phyloP scores from a whole-genome alignment of 2,329 filamentous ascomycete species.

The Arthrobotrys musiformis region DNA sequence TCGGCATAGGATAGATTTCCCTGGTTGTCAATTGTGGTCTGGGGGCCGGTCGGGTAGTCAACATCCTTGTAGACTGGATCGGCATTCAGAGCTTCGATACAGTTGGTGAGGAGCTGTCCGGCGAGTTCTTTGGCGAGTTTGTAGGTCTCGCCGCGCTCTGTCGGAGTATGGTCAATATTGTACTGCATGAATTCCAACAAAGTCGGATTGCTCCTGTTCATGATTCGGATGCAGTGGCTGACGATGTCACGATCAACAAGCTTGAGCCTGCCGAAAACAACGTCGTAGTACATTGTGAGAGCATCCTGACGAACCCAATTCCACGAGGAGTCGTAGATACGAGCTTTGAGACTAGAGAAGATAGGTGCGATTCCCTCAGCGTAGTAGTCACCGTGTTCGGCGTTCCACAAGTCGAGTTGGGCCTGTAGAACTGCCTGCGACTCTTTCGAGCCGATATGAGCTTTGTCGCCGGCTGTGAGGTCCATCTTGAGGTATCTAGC shows the following conservation, averaged over 20 bases:
- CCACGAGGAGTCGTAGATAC: slow-evolving; percentile 98
- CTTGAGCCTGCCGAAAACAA: slow-evolving; percentile 94
- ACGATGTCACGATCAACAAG: slow-evolving; percentile 97
- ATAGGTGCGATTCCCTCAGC: slow-evolving; percentile 92
- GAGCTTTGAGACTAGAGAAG: slow-evolving; percentile 92
- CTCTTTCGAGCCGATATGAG: slow-evolving; percentile 83
- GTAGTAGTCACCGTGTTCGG: slow-evolving; percentile 96
- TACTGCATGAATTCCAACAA: slow-evolving; percentile 99
- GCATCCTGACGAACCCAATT: slow-evolving; percentile 99
- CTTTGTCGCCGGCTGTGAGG: slow-evolving; percentile 94
- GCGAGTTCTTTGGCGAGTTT: slow-evolving; percentile 96
- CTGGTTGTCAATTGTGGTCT: slow-evolving; percentile 89
- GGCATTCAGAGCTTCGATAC: slow-evolving; percentile 85
- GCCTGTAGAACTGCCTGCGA: slow-evolving; percentile 88
- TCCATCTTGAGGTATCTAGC: slow-evolving; percentile 98
- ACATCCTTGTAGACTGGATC: slow-evolving; percentile 97
- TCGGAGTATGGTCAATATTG: slow-evolving; percentile 98
- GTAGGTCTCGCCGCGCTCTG: slow-evolving; percentile 96
- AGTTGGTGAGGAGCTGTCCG: slow-evolving; percentile 94
- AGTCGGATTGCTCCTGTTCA: slow-evolving; percentile 97
- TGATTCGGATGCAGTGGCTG: slow-evolving; percentile 97
- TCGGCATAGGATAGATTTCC: slow-evolving; percentile 95
- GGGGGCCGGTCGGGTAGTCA: slow-evolving; percentile 86
- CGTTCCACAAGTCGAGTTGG: slow-evolving; percentile 92
- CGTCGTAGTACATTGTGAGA: slow-evolving; percentile 98